Conservation (phyloP, 2,329 filamentous ascomycete species). For the Chalaropsis thielavioides region DNA sequence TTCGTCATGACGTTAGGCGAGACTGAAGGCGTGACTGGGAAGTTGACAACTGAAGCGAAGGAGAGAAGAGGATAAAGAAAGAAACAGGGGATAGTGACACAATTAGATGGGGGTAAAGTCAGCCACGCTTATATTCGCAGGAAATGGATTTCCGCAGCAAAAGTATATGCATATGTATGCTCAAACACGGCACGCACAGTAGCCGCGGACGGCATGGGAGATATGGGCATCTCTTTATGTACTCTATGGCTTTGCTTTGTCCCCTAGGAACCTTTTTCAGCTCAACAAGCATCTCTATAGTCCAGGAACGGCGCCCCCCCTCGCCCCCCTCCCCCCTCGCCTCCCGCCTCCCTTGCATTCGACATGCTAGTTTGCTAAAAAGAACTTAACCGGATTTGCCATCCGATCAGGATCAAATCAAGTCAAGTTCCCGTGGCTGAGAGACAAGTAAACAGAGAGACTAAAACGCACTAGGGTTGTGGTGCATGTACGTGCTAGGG, state of each 20-base stretch:
- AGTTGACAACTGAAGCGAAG: not conserved
- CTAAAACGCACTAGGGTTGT: not conserved
- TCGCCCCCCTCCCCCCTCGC: not conserved
- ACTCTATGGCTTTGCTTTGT: not conserved
- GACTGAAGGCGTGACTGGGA: not conserved
- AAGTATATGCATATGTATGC: not conserved
- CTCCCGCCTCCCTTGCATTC: not conserved
- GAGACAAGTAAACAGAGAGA: too few relatives aligned
- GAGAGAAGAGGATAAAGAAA: not conserved
- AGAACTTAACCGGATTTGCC: not conserved
- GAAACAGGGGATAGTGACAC: not conserved
- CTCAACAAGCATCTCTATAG: not conserved
- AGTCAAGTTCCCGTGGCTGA: not conserved
- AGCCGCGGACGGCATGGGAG: not conserved
- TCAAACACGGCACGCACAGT: not conserved
- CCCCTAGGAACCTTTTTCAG: not conserved
- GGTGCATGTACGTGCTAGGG: not conserved
- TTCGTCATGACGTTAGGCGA: constrained; percentile 29
- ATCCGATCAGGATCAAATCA: not conserved
- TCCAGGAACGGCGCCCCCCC: not conserved
- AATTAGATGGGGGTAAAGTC: not conserved
- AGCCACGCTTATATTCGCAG: not conserved
- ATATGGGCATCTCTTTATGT: not conserved
- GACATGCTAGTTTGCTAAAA: not conserved
- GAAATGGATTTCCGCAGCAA: not conserved